These are phyloP conservation scores for Phytophthora foliorum DNA, from an alignment of 352 stramenopile species.

Conservation along the genomic window DNA sequence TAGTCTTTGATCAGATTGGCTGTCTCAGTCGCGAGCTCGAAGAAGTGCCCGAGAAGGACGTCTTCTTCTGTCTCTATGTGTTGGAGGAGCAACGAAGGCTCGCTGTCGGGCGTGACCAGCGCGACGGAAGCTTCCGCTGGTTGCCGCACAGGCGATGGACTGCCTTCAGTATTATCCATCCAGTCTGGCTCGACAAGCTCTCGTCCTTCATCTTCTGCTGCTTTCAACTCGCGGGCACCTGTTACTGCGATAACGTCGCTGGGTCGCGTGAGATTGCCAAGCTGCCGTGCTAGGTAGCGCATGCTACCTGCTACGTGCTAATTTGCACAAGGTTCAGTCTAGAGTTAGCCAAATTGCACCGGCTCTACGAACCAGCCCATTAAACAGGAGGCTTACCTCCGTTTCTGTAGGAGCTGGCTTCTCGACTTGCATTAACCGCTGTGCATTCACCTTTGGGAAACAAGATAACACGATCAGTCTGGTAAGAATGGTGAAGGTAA, in stretches of 20 bases:
- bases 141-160: slow-evolving; percentile 2
- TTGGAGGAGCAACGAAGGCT: slow-evolving; percentile 21
- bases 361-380: not conserved
- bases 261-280: slow-evolving; percentile 43
- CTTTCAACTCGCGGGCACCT: slow-evolving; percentile 20
- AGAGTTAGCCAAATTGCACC: slow-evolving; percentile 2
- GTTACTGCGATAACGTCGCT: slow-evolving; percentile 59
- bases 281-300: slow-evolving; percentile 53
- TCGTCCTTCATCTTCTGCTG: slow-evolving; percentile 31
- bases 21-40: slow-evolving; percentile 7
- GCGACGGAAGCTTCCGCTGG: slow-evolving; percentile 9
- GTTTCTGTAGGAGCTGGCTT: slow-evolving; percentile 27
- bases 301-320: slow-evolving; percentile 57
- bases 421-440: slow-evolving; percentile 54
- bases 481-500: not conserved
- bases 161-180: slow-evolving; percentile 13
- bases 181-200: slow-evolving; percentile 17
- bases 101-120: slow-evolving; percentile 32
- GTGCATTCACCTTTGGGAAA: slow-evolving; percentile 50
- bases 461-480: slow-evolving; percentile 7
- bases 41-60: slow-evolving; percentile 4
- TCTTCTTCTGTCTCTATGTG: slow-evolving; percentile 25
- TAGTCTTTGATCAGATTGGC: slow-evolving; percentile 13
- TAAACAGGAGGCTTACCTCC: slow-evolving; percentile 34
- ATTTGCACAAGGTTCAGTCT: not conserved